Conservation (phyloP, 495 filamentous ascomycete genomes). For the Lentithecium fluviatile region DNA sequence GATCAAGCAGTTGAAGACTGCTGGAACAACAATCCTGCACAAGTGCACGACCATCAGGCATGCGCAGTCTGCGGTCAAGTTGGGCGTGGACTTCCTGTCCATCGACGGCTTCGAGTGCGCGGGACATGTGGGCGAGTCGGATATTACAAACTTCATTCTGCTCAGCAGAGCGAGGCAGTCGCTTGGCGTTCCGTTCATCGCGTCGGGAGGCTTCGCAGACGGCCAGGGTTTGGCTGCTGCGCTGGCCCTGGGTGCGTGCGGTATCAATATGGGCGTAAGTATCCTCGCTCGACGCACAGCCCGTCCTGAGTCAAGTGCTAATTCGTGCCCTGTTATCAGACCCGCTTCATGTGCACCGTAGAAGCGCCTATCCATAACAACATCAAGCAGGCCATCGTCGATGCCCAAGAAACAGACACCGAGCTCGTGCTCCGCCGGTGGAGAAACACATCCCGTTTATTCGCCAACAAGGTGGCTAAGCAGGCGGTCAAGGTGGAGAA, state of each 20-base stretch:
- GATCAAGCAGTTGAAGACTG: conserved; percentile 82
- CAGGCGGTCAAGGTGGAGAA: conserved; percentile 79
- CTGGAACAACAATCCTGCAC: conserved; percentile 77
- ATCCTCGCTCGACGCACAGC: too few relatives aligned
- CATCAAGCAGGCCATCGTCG: conserved; percentile 89
- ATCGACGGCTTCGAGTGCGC: conserved; percentile 99
- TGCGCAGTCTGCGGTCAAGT: conserved; percentile 85
- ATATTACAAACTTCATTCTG: conserved; percentile 98
- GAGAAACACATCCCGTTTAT: conserved; percentile 89
- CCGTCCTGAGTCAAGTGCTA: too few relatives aligned
- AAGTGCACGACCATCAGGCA: conserved; percentile 98
- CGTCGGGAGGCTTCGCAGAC: conserved; percentile 92
- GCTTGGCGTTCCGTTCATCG: conserved; percentile 87
- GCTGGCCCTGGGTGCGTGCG: conserved; percentile 85
- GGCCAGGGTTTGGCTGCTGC: conserved; percentile 92
- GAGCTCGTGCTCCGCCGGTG: conserved; percentile 84
- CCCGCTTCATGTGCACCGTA: conserved; percentile 88
- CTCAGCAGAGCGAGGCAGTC: conserved; percentile 81
- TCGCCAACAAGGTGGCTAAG: conserved; percentile 80
- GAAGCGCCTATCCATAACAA: conserved; percentile 91
- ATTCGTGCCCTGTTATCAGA: too few relatives aligned
- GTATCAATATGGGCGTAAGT: conserved; percentile 98
- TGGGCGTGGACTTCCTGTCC: conserved; percentile 92
- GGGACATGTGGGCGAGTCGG: conserved; percentile 90
- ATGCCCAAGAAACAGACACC: conserved; percentile 86